These are phyloP conservation scores for Cercospora zeae-maydis DNA, from an alignment of 2,329 filamentous ascomycete genomes.

Conservation along the genomic window DNA sequence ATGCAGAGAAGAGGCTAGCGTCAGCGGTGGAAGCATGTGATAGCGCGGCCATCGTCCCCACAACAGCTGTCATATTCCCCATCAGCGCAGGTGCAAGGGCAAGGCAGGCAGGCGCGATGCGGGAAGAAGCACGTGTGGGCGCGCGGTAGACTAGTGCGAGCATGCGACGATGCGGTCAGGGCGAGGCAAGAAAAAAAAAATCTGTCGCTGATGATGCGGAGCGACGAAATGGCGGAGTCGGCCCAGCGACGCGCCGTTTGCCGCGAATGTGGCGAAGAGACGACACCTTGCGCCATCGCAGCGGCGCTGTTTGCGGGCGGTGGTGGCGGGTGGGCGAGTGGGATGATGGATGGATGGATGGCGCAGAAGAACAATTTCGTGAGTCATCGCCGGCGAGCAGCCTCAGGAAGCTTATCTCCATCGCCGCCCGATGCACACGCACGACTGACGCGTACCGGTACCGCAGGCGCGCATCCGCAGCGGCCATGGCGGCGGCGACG, in stretches of 20 bases:
- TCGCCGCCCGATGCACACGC: constrained; percentile 5
- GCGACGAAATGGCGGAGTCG: constrained; percentile 3
- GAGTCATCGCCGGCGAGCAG: constrained; percentile 4
- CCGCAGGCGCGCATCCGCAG: too few relatives aligned
- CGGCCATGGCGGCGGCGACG: too few relatives aligned
- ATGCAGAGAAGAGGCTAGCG: background rate
- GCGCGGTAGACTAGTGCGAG: background rate
- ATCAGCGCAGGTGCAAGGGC: constrained; percentile 1
- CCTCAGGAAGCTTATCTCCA: constrained; percentile 12
- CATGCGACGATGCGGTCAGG: background rate
- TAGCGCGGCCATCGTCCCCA: constrained; percentile 1
- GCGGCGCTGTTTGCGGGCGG: background rate
- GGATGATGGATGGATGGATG: background rate
- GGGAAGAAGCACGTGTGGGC: background rate
- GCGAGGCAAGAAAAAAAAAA: background rate
- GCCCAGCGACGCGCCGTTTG: constrained; percentile 9
- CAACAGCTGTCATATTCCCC: constrained; percentile 6
- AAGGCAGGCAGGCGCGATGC: background rate
- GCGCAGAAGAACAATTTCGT: background rate
- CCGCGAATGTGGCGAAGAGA: constrained; percentile 3
- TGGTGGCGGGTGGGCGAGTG: too few relatives aligned
- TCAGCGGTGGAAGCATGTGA: constrained; percentile 1
- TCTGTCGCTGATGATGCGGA: background rate
- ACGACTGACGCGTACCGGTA: background rate
- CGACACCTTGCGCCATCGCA: background rate